phyloP scores from a whole-genome alignment of 2,329 filamentous ascomycete genomes.

The Paramyrothecium roridum region DNA sequence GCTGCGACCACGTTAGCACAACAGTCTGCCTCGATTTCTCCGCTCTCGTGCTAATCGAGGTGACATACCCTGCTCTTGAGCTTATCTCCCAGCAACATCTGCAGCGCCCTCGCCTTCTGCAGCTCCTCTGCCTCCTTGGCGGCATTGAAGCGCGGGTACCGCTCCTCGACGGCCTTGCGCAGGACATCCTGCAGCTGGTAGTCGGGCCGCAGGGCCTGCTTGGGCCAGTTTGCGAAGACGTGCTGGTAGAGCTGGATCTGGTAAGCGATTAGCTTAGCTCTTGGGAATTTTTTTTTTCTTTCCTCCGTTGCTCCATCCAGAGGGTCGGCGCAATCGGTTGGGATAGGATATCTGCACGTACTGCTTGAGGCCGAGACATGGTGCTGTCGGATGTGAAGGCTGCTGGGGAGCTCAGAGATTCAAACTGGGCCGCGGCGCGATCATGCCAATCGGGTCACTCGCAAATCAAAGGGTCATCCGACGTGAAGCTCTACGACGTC shows the following conservation, averaged over 20 bases:
- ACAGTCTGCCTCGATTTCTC: not conserved
- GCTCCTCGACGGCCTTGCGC: conserved; percentile 29
- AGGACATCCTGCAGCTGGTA: conserved; percentile 60
- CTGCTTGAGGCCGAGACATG: conserved; percentile 16
- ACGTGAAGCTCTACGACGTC: not conserved
- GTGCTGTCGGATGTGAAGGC: not conserved
- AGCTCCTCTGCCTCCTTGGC: conserved; percentile 46
- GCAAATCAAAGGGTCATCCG: not conserved
- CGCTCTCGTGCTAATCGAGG: not conserved
- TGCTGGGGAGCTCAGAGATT: not conserved
- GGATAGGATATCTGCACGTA: conserved; percentile 8
- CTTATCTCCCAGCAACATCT: conserved; percentile 56
- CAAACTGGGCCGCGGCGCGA: not conserved
- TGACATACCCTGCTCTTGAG: conserved; percentile 52
- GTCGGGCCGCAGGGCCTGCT: conserved; percentile 60
- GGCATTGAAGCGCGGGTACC: conserved; percentile 27
- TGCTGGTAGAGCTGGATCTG: conserved; percentile 35
- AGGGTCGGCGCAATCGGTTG: not conserved
- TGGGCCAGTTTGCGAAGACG: conserved; percentile 55
- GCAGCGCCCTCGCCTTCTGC: conserved; percentile 56
- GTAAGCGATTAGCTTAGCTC: not conserved
- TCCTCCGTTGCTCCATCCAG: not conserved
- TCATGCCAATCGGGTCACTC: no score
- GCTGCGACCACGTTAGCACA: conserved; percentile 19
- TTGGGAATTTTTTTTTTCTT: not conserved